phyloP scores from a whole-genome alignment of 2,329 filamentous ascomycete genomes.

The Basipetospora chlamydospora region DNA sequence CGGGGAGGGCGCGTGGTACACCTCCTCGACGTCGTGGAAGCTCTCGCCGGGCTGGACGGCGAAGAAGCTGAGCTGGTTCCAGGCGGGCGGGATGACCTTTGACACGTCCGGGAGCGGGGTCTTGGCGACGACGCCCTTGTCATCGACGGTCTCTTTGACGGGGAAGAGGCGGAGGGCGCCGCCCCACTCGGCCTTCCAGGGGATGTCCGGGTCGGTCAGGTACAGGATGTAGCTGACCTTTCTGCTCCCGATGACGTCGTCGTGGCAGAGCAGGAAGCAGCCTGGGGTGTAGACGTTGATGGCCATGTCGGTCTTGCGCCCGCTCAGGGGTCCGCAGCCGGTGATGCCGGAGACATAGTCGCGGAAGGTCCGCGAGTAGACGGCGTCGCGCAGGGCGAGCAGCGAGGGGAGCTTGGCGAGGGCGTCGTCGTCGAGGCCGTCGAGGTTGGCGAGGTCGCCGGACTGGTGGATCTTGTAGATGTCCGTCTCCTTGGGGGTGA shows the following conservation, averaged over 20 bases:
- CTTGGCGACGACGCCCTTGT: constrained; percentile 60
- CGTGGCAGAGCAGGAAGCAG: constrained; percentile 89
- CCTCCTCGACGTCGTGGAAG: constrained; percentile 97
- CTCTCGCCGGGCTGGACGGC: constrained; percentile 96
- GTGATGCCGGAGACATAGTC: constrained; percentile 80
- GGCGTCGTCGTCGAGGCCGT: constrained; percentile 78
- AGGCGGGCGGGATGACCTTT: constrained; percentile 81
- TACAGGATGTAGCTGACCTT: constrained; percentile 96
- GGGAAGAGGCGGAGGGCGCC: constrained; percentile 84
- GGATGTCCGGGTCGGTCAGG: constrained; percentile 76
- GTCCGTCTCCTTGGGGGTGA: constrained; percentile 97
- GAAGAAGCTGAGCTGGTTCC: constrained; percentile 97
- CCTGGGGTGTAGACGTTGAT: constrained; percentile 97
- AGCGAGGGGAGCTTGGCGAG: constrained; percentile 77
- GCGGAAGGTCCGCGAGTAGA: constrained; percentile 84
- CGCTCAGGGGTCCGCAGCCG: constrained; percentile 72
- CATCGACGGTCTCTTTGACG: constrained; percentile 41
- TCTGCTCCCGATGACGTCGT: constrained; percentile 96
- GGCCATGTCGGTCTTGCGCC: constrained; percentile 94
- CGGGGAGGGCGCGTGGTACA: constrained; percentile 56
- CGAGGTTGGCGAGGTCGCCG: constrained; percentile 89
- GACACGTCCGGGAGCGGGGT: constrained; percentile 66
- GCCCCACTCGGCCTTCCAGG: constrained; percentile 87
- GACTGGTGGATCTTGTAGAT: constrained; percentile 99
- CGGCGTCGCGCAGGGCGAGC: constrained; percentile 79